A percentile compares a stretch with the other conserved stretches of the same genome.
Evolutionary conservation across 805 yeast species (phyloP).

Genomic region (Maudiozyma barnettii): DNA sequence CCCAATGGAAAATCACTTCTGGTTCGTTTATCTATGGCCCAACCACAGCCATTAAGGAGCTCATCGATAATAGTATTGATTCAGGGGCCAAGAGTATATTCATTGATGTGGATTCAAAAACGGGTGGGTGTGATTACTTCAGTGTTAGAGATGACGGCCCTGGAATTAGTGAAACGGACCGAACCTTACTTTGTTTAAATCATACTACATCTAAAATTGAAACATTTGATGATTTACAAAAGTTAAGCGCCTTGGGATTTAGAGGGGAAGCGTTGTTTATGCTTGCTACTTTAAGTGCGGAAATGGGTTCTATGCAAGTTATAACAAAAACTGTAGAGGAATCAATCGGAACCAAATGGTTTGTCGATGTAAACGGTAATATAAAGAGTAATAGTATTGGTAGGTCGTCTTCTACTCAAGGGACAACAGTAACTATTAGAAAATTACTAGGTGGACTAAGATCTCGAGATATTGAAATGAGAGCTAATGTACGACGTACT

Average conservation of each 20-base stretch:
- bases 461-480: constrained; percentile 28
- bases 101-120: constrained; percentile 32
- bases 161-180: constrained; percentile 29
- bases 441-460: constrained; percentile 29
- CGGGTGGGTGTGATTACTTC: constrained; percentile 30
- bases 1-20: constrained; percentile 14
- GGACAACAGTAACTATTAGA: constrained; percentile 30
- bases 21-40: constrained; percentile 30
- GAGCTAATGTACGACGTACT: constrained; percentile 19
- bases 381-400: constrained; percentile 10
- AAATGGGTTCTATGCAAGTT: constrained; percentile 24
- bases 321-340: constrained; percentile 27
- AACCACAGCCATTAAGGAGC: constrained; percentile 32
- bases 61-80: constrained; percentile 36
- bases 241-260: constrained; percentile 34
- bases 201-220: constrained; percentile 37
- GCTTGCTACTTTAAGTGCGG: constrained; percentile 24
- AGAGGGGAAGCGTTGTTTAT: constrained; percentile 42
- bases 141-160: constrained; percentile 34
- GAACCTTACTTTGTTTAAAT: constrained; percentile 31
- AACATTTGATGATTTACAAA: constrained; percentile 23
- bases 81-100: constrained; percentile 27
- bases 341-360: constrained; percentile 31
- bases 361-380: constrained; percentile 24
- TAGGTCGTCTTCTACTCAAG: constrained; percentile 25